Evolutionary conservation across 2,329 filamentous ascomycete genomes (phyloP), one percentile per base, ranked within the genome.

Genomic region (Trichophyton mentagrophytes): DNA sequence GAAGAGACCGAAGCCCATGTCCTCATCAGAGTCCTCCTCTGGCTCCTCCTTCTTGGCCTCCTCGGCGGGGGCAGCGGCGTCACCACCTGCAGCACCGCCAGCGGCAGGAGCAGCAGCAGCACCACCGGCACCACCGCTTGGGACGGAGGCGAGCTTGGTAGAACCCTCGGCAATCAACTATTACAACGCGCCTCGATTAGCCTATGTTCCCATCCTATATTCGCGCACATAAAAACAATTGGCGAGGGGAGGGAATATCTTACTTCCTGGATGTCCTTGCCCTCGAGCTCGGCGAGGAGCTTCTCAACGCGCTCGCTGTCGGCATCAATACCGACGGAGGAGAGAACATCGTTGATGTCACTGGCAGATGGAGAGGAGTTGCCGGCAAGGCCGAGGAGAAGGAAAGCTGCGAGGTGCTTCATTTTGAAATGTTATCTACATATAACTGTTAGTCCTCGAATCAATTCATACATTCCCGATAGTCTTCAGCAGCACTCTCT

Each of bases 341-440:
- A 85, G 76, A 99, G 89, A 72, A 99, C 90, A 66, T 74, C 76
- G 83, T 89, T 93, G 84, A 99, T 80, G 76, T 97, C 91, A 69
- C 78, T 78, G 72, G 88, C 89, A 67, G 88, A 90, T 71, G 93
- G 93, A 67, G 85, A 85, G 81, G 83, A 78, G 85, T 96, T 97
- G 81, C 93, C 93, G 77, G 84, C 92, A 71, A 97, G 88, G 81
- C 82, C 80, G 79, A 97, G 89, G 76, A 99, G 92, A 76, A 99
- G 90, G 86, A 95, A 97, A 77, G 93, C 92, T 77, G 93, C 93
- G 82, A 99, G 88, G 82, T 97, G 87, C 91, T 99, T 97, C 93
- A 99, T 97, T 90, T 86, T 95, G 77, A 74, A 70, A 53, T 49
- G 25, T 49, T 62, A 57, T 60, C 58, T 47, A 15, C 1, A 36